Evolutionary conservation across 2,329 filamentous ascomycete genomes (phyloP).

Genomic region (Orbilia ellipsospora): DNA sequence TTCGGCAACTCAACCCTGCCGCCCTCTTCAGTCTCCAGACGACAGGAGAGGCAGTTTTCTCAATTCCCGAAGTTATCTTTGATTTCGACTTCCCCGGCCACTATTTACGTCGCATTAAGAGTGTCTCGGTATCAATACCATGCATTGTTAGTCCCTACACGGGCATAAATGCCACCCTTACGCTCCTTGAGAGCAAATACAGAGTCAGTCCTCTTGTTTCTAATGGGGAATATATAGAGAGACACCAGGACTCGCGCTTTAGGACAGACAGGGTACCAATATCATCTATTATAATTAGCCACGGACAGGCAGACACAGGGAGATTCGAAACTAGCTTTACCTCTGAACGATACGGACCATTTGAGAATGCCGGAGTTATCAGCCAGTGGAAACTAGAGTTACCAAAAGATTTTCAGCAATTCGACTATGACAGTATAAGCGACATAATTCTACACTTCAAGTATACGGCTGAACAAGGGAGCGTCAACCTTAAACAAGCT

Average conservation of each 20-base stretch:
- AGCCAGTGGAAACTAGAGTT: conserved; percentile 61
- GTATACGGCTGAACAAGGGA: too few relatives aligned
- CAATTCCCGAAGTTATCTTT: conserved; percentile 61
- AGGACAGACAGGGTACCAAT: conserved; percentile 57
- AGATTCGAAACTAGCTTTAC: conserved; percentile 61
- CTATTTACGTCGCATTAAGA: conserved; percentile 62
- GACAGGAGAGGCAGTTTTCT: conserved; percentile 57
- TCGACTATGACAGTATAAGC: conserved; percentile 61
- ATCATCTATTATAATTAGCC: conserved; percentile 58
- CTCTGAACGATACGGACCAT: conserved; percentile 61
- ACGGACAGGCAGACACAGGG: conserved; percentile 60
- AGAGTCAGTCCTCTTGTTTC: conserved; percentile 4
- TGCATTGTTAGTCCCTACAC: conserved; percentile 60
- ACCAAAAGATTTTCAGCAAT: conserved; percentile 54
- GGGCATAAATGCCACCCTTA: conserved; percentile 58
- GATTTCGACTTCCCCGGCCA: conserved; percentile 64
- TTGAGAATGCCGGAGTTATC: conserved; percentile 62
- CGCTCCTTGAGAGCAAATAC: conserved; percentile 41
- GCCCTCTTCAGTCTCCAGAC: conserved; percentile 59
- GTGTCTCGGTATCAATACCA: conserved; percentile 61
- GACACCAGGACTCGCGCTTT: conserved; percentile 52
- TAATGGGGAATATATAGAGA: too few relatives aligned
- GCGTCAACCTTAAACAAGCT: too few relatives aligned
- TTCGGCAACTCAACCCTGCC: conserved; percentile 59
- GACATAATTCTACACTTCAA: conserved; percentile 62